phyloP scores from a whole-genome alignment of 306 rosid species.

The Clitoria ternatea region DNA sequence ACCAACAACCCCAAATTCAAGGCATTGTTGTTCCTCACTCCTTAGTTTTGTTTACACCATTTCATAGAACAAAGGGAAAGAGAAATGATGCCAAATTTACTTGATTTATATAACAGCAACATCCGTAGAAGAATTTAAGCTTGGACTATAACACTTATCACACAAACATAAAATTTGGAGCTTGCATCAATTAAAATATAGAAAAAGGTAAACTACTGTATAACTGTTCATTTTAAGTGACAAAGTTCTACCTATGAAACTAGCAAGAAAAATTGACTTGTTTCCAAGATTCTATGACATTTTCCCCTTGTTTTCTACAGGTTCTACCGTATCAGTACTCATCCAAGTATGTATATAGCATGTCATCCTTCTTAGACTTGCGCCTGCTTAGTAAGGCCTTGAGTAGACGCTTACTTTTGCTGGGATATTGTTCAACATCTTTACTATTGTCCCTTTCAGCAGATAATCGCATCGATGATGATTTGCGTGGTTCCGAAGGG shows the following conservation, averaged over 20 bases:
- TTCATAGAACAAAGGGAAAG: background rate
- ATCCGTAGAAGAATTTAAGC: conserved; percentile 12
- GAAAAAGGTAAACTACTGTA: conserved; percentile 1
- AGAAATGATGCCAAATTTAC: conserved; percentile 27
- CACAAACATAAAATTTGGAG: conserved; percentile 19
- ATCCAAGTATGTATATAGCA: conserved; percentile 82
- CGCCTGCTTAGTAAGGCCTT: conserved; percentile 96
- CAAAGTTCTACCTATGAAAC: conserved; percentile 22
- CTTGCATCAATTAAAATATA: background rate
- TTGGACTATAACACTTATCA: conserved; percentile 23
- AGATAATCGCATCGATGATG: conserved; percentile 85
- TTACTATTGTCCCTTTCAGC: conserved; percentile 69
- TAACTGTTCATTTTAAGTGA: conserved; percentile 20
- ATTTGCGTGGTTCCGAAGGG: conserved; percentile 90
- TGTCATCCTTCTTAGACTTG: conserved; percentile 94
- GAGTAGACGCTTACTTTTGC: conserved; percentile 90
- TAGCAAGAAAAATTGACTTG: conserved; percentile 35
- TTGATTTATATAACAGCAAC: conserved; percentile 20
- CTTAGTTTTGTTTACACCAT: background rate
- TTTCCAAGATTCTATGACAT: conserved; percentile 35
- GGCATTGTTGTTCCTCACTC: background rate
- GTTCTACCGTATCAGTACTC: conserved; percentile 58
- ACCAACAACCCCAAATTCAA: background rate
- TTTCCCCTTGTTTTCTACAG: conserved; percentile 22
- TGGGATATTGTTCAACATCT: conserved; percentile 73